Base-by-base conservation (phyloP, 805 yeast species). In the Sugiyamaella qingdaonensis region DNA sequence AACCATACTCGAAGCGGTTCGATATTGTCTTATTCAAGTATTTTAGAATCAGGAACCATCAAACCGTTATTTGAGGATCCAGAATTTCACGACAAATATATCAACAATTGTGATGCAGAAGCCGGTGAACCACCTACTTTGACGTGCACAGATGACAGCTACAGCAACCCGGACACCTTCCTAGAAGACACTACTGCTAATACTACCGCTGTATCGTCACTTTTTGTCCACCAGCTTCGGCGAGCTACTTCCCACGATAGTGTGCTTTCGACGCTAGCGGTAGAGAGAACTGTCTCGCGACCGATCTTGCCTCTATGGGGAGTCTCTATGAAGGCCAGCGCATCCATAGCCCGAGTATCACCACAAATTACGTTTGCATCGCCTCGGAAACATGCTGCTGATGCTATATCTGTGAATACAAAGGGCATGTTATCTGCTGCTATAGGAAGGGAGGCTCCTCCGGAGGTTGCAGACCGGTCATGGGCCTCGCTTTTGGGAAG, bases 231-330 rank as follows among this genome's bases (percentile, higher is more conserved):
- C 8, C 11, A 29, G 5, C 31, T 48, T 2, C 51, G 51, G 10
- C 19, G 21, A 35, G 51, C 18, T n/a, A 46, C 51, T 2, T 48
- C 51, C 13, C 51, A 48, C 18, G 51, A 48, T 9, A 48, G 51
- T n/a, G 39, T 48, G 14, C 21, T 46, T 10, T 46, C 49, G 14
- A 5, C 49, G 19, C n/a, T 46, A 4, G 19, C 18, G 43, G 16
- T 10, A 14, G 31, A 46, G 14, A 19, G 41, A 35, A 41, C 14
- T 13, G 18, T 18, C 19, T 14, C 36, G 4, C 39, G 21, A 10
- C 48, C 34, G 21, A 11, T 8, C 9, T n/a, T 31, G 10, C 46
- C 49, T 4, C 31, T 46, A 4, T 44, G 33, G 18, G n/a, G 19
- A 4, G 18, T n/a, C 18, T 19, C 43, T 5, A 46, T 41, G 13